Percentiles rank a stretch among this genome's conserved stretches.
Evolutionary conservation across 2,329 filamentous ascomycete genomes (phyloP).

Genomic region (Neophaeococcomyces mojaviensis): DNA sequence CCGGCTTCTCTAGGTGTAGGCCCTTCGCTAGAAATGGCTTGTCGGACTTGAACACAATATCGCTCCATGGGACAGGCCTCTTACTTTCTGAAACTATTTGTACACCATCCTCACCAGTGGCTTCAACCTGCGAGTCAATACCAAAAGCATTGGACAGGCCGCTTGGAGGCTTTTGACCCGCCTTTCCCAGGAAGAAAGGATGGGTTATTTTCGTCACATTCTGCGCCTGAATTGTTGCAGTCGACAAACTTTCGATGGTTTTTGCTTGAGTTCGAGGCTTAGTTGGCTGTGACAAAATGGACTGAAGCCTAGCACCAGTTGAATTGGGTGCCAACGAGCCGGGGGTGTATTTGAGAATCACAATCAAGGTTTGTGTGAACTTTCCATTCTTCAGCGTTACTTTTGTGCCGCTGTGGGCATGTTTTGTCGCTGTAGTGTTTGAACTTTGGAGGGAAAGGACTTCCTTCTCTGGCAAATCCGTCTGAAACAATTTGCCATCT

Average conservation of each 20-base stretch:
- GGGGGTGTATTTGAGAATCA: conserved; percentile 13
- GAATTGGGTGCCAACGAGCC: conserved; percentile 11
- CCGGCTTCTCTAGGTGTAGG: background rate
- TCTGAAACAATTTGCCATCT: conserved; percentile 33
- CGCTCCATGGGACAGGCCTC: conserved; percentile 16
- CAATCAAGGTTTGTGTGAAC: conserved; percentile 14
- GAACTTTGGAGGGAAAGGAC: conserved; percentile 7
- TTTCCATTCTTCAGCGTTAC: conserved; percentile 18
- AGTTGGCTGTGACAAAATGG: conserved; percentile 43
- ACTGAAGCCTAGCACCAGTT: conserved; percentile 55
- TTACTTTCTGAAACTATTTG: background rate
- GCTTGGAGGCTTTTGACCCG: conserved; percentile 25
- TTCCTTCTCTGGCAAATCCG: conserved; percentile 30
- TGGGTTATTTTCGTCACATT: conserved; percentile 45
- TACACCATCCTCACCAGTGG: conserved; percentile 18
- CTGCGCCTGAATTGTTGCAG: conserved; percentile 26
- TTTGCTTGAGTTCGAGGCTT: background rate
- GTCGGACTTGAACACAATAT: conserved; percentile 16
- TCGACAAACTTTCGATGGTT: conserved; percentile 13
- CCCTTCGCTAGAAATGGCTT: conserved; percentile 9
- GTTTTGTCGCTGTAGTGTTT: background rate
- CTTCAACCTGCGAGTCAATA: conserved; percentile 25
- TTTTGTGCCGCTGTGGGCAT: background rate
- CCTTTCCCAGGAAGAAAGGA: conserved; percentile 62
- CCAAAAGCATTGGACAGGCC: conserved; percentile 16